A percentile compares a stretch with the other conserved stretches of the same genome.
These are phyloP conservation scores for Pleurotus giganteus DNA, from an alignment of 768 basidiomycete species.

Conservation along the genomic window DNA sequence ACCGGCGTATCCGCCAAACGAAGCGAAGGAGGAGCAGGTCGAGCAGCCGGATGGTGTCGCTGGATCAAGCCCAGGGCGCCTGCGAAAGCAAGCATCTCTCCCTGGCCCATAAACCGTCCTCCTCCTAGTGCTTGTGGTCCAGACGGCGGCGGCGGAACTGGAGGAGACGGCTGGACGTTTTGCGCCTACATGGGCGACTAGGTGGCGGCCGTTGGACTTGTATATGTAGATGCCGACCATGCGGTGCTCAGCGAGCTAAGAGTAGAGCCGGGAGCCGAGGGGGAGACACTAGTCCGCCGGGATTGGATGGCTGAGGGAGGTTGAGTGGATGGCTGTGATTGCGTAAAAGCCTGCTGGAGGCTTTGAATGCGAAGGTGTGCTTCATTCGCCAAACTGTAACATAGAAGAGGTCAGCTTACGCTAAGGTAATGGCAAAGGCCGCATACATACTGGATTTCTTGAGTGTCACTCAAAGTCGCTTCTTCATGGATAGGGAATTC, in stretches of 20 bases:
- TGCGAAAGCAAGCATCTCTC: slow-evolving; percentile 1
- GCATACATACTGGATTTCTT: slow-evolving; percentile 48
- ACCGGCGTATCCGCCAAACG: not conserved
- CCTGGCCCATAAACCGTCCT: not conserved
- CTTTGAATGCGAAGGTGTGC: slow-evolving; percentile 39
- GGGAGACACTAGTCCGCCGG: not conserved
- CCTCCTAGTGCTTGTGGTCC: not conserved
- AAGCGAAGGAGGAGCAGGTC: not conserved
- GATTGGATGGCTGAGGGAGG: not conserved
- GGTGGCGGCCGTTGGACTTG: not conserved
- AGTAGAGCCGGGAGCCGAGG: not conserved
- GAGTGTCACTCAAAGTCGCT: slow-evolving; percentile 39
- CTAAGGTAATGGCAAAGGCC: slow-evolving; percentile 19
- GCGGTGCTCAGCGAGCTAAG: not conserved
- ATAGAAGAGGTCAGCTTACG: too few relatives aligned
- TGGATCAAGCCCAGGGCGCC: not conserved
- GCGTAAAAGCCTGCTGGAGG: not conserved
- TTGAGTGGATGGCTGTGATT: not conserved
- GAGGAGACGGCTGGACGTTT: not conserved
- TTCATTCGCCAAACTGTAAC: slow-evolving; percentile 67
- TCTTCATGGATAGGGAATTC: slow-evolving; percentile 56
- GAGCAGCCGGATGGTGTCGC: not conserved
- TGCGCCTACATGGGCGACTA: not conserved
- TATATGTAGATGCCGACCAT: not conserved
- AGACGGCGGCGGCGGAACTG: too few relatives aligned